phyloP scores from a whole-genome alignment of 805 yeast genomes.

The Wickerhamomyces sydowiorum region DNA sequence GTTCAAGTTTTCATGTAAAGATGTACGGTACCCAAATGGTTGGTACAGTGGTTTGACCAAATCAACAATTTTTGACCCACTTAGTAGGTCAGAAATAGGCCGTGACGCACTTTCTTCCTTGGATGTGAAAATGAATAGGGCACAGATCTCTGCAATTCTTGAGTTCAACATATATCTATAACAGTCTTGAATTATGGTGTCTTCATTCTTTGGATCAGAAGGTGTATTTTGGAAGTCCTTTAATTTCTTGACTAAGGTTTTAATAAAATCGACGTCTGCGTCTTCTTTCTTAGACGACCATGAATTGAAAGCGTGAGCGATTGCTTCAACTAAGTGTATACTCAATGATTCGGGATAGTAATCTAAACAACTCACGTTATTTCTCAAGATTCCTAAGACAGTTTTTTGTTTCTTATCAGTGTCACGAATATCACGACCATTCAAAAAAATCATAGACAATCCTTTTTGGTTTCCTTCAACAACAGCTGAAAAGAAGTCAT shows the following conservation, averaged over 20 bases:
- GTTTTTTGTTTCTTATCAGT: constrained; percentile 28
- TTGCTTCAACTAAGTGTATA: constrained; percentile 63
- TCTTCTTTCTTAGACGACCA: constrained; percentile 65
- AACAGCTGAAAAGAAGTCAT: constrained; percentile 61
- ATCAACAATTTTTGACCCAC: constrained; percentile 28
- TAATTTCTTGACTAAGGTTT: constrained; percentile 30
- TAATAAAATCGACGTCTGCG: constrained; percentile 23
- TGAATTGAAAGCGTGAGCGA: constrained; percentile 68
- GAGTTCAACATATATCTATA: constrained; percentile 56
- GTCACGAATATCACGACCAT: constrained; percentile 36
- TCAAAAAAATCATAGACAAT: constrained; percentile 60
- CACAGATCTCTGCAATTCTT: constrained; percentile 68
- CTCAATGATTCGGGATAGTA: constrained; percentile 58
- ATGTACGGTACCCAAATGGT: constrained; percentile 40
- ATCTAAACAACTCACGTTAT: constrained; percentile 44
- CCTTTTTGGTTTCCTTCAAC: constrained; percentile 76
- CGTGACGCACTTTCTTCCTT: constrained; percentile 34
- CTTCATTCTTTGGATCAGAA: constrained; percentile 6
- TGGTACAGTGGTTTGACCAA: constrained; percentile 31
- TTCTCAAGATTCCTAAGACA: constrained; percentile 49
- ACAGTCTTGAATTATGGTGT: constrained; percentile 31
- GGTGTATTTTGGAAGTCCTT: constrained; percentile 25
- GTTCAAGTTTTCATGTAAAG: constrained; percentile 40
- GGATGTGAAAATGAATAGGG: constrained; percentile 62
- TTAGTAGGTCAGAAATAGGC: constrained; percentile 37